Evolutionary conservation across 2,329 filamentous ascomycete genomes (phyloP).

Genomic region (Alternaria postmessia): DNA sequence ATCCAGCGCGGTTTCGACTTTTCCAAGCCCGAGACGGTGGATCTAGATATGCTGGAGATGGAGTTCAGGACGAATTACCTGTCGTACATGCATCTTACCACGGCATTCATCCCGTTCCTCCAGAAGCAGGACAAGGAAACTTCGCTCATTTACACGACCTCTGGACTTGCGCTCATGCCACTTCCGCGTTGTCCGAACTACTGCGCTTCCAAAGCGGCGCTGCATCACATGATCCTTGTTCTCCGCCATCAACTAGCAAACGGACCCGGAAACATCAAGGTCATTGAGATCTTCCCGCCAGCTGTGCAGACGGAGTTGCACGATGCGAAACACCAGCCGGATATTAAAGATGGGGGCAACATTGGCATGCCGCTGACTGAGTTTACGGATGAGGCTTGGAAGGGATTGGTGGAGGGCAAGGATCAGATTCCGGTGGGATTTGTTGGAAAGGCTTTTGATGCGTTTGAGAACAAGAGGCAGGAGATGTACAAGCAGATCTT

Average conservation of each 20-base stretch:
- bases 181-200: slow-evolving; percentile 60
- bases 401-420: slow-evolving; percentile 55
- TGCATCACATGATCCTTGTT: slow-evolving; percentile 63
- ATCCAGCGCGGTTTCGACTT: slow-evolving; percentile 62
- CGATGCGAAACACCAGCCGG: slow-evolving; percentile 63
- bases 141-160: slow-evolving; percentile 59
- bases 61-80: slow-evolving; percentile 63
- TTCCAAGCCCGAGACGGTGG: slow-evolving; percentile 57
- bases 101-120: slow-evolving; percentile 60
- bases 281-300: slow-evolving; percentile 65
- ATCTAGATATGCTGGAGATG: slow-evolving; percentile 53
- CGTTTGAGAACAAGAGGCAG: slow-evolving; percentile 60
- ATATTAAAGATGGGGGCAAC: slow-evolving; percentile 58
- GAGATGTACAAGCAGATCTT: slow-evolving; percentile 41
- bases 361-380: slow-evolving; percentile 64
- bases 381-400: slow-evolving; percentile 61
- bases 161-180: slow-evolving; percentile 60
- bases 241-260: slow-evolving; percentile 61
- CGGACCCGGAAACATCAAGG: slow-evolving; percentile 57
- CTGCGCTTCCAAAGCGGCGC: slow-evolving; percentile 63
- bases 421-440: slow-evolving; percentile 63
- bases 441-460: slow-evolving; percentile 52
- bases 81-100: slow-evolving; percentile 59
- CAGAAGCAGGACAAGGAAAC: slow-evolving; percentile 56
- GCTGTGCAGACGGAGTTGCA: slow-evolving; percentile 66